Conservation (phyloP, 441 rosid genomes). For the Arabidopsis hybrid region DNA sequence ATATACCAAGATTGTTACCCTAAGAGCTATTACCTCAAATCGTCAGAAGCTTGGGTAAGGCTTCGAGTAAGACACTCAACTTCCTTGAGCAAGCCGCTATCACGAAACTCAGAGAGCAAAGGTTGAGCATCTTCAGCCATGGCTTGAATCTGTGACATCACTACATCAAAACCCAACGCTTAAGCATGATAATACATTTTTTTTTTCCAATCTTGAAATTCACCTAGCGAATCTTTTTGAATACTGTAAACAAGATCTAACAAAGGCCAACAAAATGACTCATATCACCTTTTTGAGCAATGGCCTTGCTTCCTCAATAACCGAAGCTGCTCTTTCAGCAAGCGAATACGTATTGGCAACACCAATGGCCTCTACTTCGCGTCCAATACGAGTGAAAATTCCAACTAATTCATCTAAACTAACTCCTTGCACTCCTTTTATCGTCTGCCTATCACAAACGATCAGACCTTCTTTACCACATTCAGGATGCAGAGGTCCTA, state of each 20-base stretch:
- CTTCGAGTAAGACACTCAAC: conserved; percentile 81
- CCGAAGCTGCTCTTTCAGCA: conserved; percentile 81
- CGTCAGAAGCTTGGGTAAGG: conserved; percentile 88
- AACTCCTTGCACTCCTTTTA: conserved; percentile 85
- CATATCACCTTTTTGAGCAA: conserved; percentile 81
- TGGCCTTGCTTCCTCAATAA: conserved; percentile 89
- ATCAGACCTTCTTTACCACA: conserved; percentile 86
- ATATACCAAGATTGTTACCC: conserved; percentile 3
- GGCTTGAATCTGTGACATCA: conserved; percentile 92
- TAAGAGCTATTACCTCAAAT: conserved; percentile 68
- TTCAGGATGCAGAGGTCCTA: conserved; percentile 77
- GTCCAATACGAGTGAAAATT: conserved; percentile 88
- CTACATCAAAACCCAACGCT: conserved; percentile 64
- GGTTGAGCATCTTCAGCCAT: conserved; percentile 98
- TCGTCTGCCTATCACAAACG: conserved; percentile 88
- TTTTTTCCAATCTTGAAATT: not conserved
- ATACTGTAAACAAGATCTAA: conserved; percentile 9
- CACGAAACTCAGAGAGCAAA: conserved; percentile 80
- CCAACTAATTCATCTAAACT: conserved; percentile 93
- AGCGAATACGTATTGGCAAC: conserved; percentile 65
- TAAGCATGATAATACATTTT: conserved; percentile 56
- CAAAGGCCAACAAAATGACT: conserved; percentile 40
- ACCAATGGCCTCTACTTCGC: conserved; percentile 86
- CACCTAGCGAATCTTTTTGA: not conserved
- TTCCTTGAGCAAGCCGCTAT: conserved; percentile 87